A percentile compares a stretch with the other conserved stretches of the same genome.
phyloP scores from a whole-genome alignment of 2,329 filamentous ascomycete species.

The Botrytis pseudocinerea region DNA sequence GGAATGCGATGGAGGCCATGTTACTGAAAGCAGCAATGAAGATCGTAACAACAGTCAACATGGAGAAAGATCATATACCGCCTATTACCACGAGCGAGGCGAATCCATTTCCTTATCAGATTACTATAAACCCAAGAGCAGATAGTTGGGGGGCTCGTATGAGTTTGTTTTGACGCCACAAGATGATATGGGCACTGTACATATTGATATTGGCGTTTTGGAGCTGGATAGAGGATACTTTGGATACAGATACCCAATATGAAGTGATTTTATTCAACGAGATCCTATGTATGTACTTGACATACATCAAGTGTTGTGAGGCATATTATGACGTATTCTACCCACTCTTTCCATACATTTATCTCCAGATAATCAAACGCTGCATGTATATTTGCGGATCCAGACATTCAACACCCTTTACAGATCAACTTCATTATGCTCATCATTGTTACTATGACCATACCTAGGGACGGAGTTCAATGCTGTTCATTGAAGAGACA shows the following conservation, averaged over 20 bases:
- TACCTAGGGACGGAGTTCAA: not conserved
- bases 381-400: not conserved
- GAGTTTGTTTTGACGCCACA: slow-evolving; percentile 52
- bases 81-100: slow-evolving; percentile 89
- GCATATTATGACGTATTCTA: not conserved
- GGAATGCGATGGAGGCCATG: slow-evolving; percentile 86
- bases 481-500: not conserved
- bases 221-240: slow-evolving; percentile 31
- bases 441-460: not conserved
- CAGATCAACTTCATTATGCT: not conserved
- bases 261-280: slow-evolving; percentile 27
- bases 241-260: slow-evolving; percentile 37
- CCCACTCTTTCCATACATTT: not conserved
- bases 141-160: slow-evolving; percentile 78
- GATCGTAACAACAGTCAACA: slow-evolving; percentile 82
- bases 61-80: slow-evolving; percentile 92
- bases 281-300: not conserved
- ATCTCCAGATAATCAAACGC: not conserved
- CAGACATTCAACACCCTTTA: not conserved
- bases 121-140: slow-evolving; percentile 80
- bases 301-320: not conserved
- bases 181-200: slow-evolving; percentile 27
- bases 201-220: slow-evolving; percentile 23
- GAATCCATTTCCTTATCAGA: slow-evolving; percentile 95
- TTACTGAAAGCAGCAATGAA: slow-evolving; percentile 86